Base-by-base conservation (phyloP, 495 filamentous ascomycete species). In the Parathielavia appendiculata region DNA sequence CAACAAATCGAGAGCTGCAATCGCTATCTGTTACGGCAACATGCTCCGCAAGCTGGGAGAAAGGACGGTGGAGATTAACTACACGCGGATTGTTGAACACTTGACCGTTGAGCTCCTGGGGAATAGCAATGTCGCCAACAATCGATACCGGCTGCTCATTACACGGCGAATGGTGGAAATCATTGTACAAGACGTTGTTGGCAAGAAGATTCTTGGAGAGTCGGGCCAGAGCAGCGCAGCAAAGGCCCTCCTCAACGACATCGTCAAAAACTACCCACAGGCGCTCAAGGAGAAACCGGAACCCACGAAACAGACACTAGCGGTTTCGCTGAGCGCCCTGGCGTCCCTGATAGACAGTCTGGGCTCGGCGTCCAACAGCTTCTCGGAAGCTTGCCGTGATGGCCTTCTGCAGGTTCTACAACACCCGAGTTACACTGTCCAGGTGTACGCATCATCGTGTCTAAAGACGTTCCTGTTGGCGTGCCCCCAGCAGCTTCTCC, bases 401-500 rank as follows among this genome's bases (percentile, higher is more conserved):
- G 89, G 87, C 12, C 78, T 99, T 30, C 76, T 97, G 38, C 91
- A 97, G 65, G 90, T 96, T 12, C 76, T 97, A 4, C 88, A 95
- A 63, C 95, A 99, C 67, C 90, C 92, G 4, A 97, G 89, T 73
- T 97, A 97, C 67, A 91, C 91, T 9, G 92, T 99, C 8, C 93
- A 97, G 68, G 82, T 97, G 2, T 86, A 92, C 63, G 86, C 89
- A 1, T 87, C 93, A 32, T 82, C 86, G 63, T 95, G 90, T 63
- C 72, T 97, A 53, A 90, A 92, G 50, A 83, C 79, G 9, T 96
- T 97, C 65, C 86, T 95, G 7, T 75, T 96, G 52, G 90, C 90
- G 5, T 96, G 90, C 63, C 93, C 93, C 8, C 85, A 93, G 65
- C 91, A 97, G 66, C 81, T 99, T 23, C 74, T 97, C 19, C 89